phyloP scores from a whole-genome alignment of 768 basidiomycete species.

The Hygrocybe coccinea region DNA sequence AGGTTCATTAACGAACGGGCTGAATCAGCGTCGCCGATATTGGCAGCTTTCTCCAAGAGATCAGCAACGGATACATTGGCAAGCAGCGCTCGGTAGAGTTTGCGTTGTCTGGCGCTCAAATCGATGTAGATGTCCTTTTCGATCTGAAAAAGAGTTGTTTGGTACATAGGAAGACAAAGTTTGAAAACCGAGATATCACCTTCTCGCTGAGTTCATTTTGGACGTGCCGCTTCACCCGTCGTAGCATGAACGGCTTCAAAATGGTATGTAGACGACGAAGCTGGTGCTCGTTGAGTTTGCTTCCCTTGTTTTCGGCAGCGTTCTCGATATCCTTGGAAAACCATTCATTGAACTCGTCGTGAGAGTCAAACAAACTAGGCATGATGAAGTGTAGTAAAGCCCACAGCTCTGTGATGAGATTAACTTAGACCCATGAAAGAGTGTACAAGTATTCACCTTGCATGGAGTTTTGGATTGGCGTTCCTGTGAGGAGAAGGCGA shows the following conservation, averaged over 20 bases:
- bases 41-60: constrained; percentile 87
- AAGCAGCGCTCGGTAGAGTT: constrained; percentile 82
- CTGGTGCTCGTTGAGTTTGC: constrained; percentile 92
- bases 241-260: constrained; percentile 97
- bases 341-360: constrained; percentile 99
- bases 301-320: constrained; percentile 84
- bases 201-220: constrained; percentile 99
- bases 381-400: constrained; percentile 99
- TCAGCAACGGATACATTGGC: constrained; percentile 94
- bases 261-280: constrained; percentile 96
- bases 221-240: constrained; percentile 96
- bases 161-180: constrained; percentile 4
- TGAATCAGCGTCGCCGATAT: constrained; percentile 84
- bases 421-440: constrained; percentile 6
- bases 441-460: constrained; percentile 57
- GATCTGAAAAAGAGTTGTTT: constrained; percentile 51
- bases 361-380: constrained; percentile 98
- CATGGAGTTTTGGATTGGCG: constrained; percentile 99
- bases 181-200: constrained; percentile 40
- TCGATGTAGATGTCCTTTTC: constrained; percentile 95
- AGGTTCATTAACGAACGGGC: constrained; percentile 97
- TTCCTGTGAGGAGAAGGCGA: constrained; percentile 89
- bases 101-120: constrained; percentile 86
- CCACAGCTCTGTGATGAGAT: constrained; percentile 73
- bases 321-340: constrained; percentile 99